phyloP scores from a whole-genome alignment of 2,329 filamentous ascomycete genomes.

The Daldinia eschscholtzii region DNA sequence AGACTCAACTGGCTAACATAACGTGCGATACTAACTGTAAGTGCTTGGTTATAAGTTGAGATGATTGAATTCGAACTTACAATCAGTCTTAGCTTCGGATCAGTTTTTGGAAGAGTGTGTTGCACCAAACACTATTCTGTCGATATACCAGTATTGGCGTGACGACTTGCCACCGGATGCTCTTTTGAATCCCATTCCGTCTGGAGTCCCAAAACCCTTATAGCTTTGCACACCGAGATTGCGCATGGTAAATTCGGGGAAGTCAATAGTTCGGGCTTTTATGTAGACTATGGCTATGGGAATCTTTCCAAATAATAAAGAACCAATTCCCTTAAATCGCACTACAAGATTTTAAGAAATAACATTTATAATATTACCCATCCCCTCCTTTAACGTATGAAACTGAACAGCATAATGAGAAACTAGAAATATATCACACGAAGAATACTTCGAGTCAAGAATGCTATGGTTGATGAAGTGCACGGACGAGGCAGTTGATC shows the following conservation, averaged over 20 bases:
- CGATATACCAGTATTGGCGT: conserved; percentile 13
- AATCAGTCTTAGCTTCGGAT: not conserved
- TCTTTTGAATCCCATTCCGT: conserved; percentile 17
- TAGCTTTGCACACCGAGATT: not conserved
- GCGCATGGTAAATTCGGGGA: not conserved
- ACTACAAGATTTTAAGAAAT: too few species aligned
- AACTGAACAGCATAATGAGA: too few species aligned
- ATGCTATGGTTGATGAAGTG: too few species aligned
- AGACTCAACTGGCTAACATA: conserved; percentile 1
- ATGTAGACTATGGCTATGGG: not conserved
- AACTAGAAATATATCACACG: too few species aligned
- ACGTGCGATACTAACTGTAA: conserved; percentile 5
- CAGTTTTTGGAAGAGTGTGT: conserved; percentile 5
- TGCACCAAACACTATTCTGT: not conserved
- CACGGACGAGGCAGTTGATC: too few species aligned
- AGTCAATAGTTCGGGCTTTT: not conserved
- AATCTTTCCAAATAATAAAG: too few species aligned
- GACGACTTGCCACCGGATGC: conserved; percentile 11
- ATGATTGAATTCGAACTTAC: not conserved
- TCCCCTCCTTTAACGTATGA: too few species aligned
- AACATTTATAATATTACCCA: too few species aligned
- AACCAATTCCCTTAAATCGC: too few species aligned
- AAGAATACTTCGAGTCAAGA: too few species aligned
- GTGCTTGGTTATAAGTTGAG: not conserved
- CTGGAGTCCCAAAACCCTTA: conserved; percentile 2